phyloP scores from a whole-genome alignment of 75 land plant species.

The Cunninghamia lanceolata region DNA sequence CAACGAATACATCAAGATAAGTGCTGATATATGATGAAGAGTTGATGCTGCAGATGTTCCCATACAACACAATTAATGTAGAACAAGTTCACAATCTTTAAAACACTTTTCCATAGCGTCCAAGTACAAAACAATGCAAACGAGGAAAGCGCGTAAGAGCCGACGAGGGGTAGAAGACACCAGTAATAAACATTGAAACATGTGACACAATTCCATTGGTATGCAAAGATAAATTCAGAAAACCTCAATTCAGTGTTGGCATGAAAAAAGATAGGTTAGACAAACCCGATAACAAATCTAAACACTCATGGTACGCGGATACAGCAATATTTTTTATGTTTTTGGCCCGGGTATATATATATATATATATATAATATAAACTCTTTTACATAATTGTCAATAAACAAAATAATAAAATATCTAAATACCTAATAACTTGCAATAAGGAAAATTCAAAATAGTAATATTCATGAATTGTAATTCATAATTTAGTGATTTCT shows the following conservation, averaged over 20 bases:
- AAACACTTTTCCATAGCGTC: not conserved
- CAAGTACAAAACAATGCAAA: not conserved
- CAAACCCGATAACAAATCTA: not conserved
- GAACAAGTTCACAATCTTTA: not conserved
- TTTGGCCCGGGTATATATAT: too few species aligned
- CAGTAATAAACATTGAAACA: not conserved
- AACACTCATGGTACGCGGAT: too few species aligned
- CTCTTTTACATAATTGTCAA: too few species aligned
- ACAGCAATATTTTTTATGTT: too few species aligned
- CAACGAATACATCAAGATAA: too few species aligned
- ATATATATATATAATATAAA: too few species aligned
- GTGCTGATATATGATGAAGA: not conserved
- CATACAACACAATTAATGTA: not conserved
- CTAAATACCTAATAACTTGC: too few species aligned
- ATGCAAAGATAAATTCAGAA: not conserved
- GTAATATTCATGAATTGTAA: too few species aligned
- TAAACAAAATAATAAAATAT: too few species aligned
- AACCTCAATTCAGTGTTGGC: not conserved
- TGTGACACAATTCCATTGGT: not conserved
- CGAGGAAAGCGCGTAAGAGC: not conserved
- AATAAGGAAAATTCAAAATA: too few species aligned
- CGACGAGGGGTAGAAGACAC: not conserved
- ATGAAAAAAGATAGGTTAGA: not conserved
- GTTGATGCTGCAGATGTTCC: not conserved
- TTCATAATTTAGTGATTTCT: too few species aligned